Evolutionary conservation across 106 monocot genomes (phyloP).

Genomic region (Acorus calamus): DNA sequence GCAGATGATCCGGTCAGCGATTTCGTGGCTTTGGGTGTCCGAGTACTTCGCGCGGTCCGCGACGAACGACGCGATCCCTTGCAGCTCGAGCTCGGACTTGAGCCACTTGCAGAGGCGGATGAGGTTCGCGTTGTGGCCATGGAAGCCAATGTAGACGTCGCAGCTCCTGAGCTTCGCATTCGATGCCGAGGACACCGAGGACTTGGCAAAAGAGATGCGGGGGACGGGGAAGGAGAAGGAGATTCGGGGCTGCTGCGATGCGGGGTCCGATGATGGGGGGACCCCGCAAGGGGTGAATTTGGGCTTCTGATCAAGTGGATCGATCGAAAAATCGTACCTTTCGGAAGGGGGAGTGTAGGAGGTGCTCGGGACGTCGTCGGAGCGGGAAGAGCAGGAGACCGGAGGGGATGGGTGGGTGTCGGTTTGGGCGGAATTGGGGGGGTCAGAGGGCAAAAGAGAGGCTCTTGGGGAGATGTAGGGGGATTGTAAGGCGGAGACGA

Average conservation of each 20-base stretch:
- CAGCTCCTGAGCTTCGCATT: slow-evolving; percentile 82
- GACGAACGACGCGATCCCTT: slow-evolving; percentile 77
- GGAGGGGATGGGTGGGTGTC: slow-evolving; percentile 38
- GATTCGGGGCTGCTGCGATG: slow-evolving; percentile 19
- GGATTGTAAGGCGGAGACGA: slow-evolving; percentile 64
- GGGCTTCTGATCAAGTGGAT: slow-evolving; percentile 38
- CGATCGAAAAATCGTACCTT: slow-evolving; percentile 38
- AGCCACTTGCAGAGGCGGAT: slow-evolving; percentile 86
- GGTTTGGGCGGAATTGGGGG: neutral
- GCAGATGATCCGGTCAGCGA: slow-evolving; percentile 87
- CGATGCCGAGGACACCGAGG: slow-evolving; percentile 46
- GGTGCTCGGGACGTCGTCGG: slow-evolving; percentile 71
- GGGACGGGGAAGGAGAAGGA: slow-evolving; percentile 91
- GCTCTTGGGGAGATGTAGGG: slow-evolving; percentile 65
- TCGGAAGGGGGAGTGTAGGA: slow-evolving; percentile 75
- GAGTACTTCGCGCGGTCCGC: slow-evolving; percentile 84
- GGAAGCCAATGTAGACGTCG: slow-evolving; percentile 88
- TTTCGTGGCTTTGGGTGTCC: slow-evolving; percentile 77
- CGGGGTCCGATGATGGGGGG: too few species aligned
- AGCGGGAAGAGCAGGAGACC: slow-evolving; percentile 43
- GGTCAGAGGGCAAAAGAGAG: neutral
- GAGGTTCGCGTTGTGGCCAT: slow-evolving; percentile 62
- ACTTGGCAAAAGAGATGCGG: slow-evolving; percentile 56
- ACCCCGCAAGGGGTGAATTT: slow-evolving; percentile 21
- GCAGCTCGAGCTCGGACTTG: slow-evolving; percentile 77